A percentile compares a stretch with the other conserved stretches of the same genome.
Conservation (phyloP, 2,329 filamentous ascomycete species). For the Xylariales sp. region DNA sequence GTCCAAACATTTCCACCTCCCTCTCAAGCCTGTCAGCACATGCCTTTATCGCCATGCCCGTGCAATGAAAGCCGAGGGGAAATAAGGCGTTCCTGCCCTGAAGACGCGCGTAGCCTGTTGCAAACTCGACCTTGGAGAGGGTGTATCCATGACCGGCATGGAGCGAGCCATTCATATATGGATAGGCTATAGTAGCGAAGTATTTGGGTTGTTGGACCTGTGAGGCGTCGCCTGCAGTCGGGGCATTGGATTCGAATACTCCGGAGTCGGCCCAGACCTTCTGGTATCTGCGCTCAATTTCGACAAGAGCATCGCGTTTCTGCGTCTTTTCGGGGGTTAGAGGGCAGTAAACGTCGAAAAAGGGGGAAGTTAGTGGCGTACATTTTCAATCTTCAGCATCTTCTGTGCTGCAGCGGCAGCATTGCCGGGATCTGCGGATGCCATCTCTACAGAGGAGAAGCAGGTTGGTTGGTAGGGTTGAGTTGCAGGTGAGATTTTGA, state of each 20-base stretch:
- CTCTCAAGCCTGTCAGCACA: conserved; percentile 31
- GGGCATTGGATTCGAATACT: neutral
- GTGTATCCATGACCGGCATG: conserved; percentile 1
- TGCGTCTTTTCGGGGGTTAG: conserved; percentile 10
- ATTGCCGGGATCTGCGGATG: neutral
- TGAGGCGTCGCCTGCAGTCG: no score
- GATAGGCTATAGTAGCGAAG: conserved; percentile 14
- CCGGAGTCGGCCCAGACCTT: no score
- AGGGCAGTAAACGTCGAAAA: neutral
- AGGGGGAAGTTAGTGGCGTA: neutral
- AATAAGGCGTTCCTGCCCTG: conserved; percentile 54
- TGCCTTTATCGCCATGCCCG: conserved; percentile 35
- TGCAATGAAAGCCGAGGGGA: conserved; percentile 31
- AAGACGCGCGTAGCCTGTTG: neutral
- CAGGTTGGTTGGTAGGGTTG: no score
- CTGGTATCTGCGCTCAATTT: conserved; percentile 7
- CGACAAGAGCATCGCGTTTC: conserved; percentile 18
- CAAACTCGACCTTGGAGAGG: conserved; percentile 8
- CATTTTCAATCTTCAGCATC: conserved; percentile 3
- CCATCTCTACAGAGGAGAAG: neutral
- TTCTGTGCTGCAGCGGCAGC: neutral
- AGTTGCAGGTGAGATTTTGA: no score
- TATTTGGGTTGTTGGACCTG: neutral
- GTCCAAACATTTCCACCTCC: conserved; percentile 35
- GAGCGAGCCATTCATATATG: conserved; percentile 10